Percentiles rank a stretch among this genome's conserved stretches.
These are phyloP conservation scores for Zygoascus hellenicus DNA, from an alignment of 1,139 yeast genomes.

Conservation along the genomic window DNA sequence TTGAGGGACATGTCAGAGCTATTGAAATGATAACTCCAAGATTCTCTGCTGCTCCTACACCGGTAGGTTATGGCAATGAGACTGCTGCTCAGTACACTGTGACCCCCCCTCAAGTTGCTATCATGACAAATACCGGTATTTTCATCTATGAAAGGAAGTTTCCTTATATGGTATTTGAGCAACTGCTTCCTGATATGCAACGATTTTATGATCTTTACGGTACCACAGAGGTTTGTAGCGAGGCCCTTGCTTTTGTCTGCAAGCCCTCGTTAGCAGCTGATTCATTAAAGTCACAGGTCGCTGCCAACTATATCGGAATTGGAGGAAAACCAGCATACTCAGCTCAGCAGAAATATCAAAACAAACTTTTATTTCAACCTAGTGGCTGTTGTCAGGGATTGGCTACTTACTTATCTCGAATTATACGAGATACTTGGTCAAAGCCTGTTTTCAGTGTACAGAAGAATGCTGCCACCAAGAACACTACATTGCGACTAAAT, in stretches of 20 bases:
- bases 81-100: conserved; percentile 79
- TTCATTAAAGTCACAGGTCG: conserved; percentile 11
- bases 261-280: conserved; percentile 34
- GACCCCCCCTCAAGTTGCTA: conserved; percentile 54
- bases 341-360: conserved; percentile 6
- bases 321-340: conserved; percentile 6
- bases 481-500: conserved; percentile 7
- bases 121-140: conserved; percentile 74
- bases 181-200: conserved; percentile 55
- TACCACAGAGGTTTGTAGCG: conserved; percentile 74
- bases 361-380: conserved; percentile 41
- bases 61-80: conserved; percentile 76
- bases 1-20: conserved; percentile 63
- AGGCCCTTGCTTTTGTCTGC: conserved; percentile 78
- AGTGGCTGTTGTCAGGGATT: conserved; percentile 88
- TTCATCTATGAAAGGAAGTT: conserved; percentile 71
- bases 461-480: background rate
- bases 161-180: conserved; percentile 70
- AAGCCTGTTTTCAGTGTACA: conserved; percentile 51
- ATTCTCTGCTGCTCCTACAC: conserved; percentile 64
- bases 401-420: conserved; percentile 70
- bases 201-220: conserved; percentile 56
- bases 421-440: conserved; percentile 76
- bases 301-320: conserved; percentile 6
- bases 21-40: conserved; percentile 65